A percentile compares a stretch with the other conserved stretches of the same genome.
These are phyloP conservation scores for Ustilago bromivora DNA, from an alignment of 1,284 basidiomycete species.

Conservation along the genomic window DNA sequence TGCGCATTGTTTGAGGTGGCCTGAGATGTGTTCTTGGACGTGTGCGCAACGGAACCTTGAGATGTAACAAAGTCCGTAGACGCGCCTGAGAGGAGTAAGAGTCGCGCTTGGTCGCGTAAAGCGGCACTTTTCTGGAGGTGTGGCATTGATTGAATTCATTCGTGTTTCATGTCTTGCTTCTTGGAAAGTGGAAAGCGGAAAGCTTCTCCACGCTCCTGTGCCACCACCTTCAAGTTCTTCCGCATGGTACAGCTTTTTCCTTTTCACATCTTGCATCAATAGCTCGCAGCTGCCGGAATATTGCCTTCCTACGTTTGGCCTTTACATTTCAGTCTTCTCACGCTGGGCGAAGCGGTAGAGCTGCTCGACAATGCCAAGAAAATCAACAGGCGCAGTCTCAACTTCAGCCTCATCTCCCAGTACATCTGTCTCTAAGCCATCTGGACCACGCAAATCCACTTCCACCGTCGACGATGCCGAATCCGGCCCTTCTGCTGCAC, in stretches of 20 bases:
- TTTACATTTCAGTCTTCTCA: background rate
- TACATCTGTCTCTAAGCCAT: constrained; percentile 9
- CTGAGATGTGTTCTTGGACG: background rate
- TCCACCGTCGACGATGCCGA: constrained; percentile 1
- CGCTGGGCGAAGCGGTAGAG: background rate
- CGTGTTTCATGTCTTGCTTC: background rate
- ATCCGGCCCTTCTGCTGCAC: background rate
- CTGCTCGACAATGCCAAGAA: constrained; percentile 26
- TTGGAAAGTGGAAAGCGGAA: background rate
- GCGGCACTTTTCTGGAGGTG: constrained; percentile 6
- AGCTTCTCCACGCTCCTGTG: background rate
- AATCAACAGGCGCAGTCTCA: constrained; percentile 22
- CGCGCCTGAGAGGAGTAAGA: background rate
- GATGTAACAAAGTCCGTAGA: background rate
- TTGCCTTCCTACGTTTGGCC: background rate
- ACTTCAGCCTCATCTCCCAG: constrained; percentile 8
- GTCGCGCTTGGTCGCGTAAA: constrained; percentile 22
- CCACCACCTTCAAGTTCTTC: background rate
- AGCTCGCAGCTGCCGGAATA: no score
- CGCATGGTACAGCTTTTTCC: background rate
- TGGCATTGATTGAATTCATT: constrained; percentile 1
- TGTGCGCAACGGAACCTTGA: background rate
- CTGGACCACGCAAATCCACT: constrained; percentile 13
- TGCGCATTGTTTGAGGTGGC: background rate
- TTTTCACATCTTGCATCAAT: no score